A percentile compares a stretch with the other conserved stretches of the same genome.
Conservation (phyloP, 148 eudicot species). For the Amaranthus palmeri region DNA sequence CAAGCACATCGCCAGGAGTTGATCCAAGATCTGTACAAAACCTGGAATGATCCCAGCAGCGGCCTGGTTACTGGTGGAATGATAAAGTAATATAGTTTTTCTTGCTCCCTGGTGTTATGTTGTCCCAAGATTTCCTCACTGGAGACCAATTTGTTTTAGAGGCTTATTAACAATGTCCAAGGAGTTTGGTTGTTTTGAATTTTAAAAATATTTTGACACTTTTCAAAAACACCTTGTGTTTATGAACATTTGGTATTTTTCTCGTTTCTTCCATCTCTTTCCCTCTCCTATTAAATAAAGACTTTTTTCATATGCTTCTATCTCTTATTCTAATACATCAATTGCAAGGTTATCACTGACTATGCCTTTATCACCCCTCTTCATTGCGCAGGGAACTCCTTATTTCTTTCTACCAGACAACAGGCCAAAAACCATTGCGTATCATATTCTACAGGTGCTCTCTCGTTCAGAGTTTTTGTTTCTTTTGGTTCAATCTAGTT, state of each 20-base stretch:
- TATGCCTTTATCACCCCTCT: no score
- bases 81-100: constrained; percentile 44
- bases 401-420: constrained; percentile 63
- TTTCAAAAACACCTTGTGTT: no score
- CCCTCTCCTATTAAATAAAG: no score
- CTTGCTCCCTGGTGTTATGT: neutral
- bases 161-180: no score
- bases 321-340: no score
- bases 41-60: constrained; percentile 58
- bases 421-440: constrained; percentile 63
- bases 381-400: constrained; percentile 59
- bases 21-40: constrained; percentile 61
- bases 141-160: neutral
- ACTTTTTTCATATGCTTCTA: no score
- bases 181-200: no score
- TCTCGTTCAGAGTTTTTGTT: neutral
- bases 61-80: constrained; percentile 63
- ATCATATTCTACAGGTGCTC: constrained; percentile 82
- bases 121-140: neutral
- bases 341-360: no score
- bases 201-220: no score
- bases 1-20: constrained; percentile 79
- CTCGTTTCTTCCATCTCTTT: no score
- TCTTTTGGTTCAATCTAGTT: no score
- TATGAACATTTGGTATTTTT: no score